Evolutionary conservation across 23 red algal species (phyloP).

Genomic region (Gracilariopsis chorda): DNA sequence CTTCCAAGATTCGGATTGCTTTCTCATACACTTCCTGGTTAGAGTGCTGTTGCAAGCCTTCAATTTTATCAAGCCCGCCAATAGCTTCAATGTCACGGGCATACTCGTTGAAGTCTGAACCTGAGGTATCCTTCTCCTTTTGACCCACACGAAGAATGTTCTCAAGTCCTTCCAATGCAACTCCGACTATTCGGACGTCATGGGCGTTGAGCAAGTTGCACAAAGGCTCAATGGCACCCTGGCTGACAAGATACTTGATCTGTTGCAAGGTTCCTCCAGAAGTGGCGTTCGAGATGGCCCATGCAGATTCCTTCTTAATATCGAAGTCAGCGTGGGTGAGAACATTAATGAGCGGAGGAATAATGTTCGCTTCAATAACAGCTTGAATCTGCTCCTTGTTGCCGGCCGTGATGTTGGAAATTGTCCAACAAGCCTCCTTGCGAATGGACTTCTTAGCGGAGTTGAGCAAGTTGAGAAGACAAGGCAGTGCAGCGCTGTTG

Average conservation of each 20-base stretch:
- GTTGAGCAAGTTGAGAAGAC: constrained; percentile 75
- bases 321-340: constrained; percentile 94
- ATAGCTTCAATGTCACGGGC: constrained; percentile 77
- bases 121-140: constrained; percentile 48
- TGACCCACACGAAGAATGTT: constrained; percentile 90
- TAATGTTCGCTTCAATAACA: constrained; percentile 83
- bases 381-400: constrained; percentile 87
- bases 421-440: constrained; percentile 98
- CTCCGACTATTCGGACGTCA: constrained; percentile 76
- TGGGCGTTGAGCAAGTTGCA: constrained; percentile 91
- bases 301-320: constrained; percentile 91
- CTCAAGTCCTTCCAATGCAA: constrained; percentile 93
- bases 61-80: constrained; percentile 95
- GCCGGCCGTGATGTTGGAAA: constrained; percentile 97
- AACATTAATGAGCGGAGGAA: constrained; percentile 86
- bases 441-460: constrained; percentile 90
- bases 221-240: constrained; percentile 87
- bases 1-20: constrained; percentile 73
- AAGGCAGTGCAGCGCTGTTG: constrained; percentile 70
- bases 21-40: constrained; percentile 94
- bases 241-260: constrained; percentile 74
- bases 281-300: constrained; percentile 97
- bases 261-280: constrained; percentile 79
- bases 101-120: constrained; percentile 73
- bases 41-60: constrained; percentile 80